phyloP scores from a whole-genome alignment of 495 filamentous ascomycete species.

The Aspergillus diversus region DNA sequence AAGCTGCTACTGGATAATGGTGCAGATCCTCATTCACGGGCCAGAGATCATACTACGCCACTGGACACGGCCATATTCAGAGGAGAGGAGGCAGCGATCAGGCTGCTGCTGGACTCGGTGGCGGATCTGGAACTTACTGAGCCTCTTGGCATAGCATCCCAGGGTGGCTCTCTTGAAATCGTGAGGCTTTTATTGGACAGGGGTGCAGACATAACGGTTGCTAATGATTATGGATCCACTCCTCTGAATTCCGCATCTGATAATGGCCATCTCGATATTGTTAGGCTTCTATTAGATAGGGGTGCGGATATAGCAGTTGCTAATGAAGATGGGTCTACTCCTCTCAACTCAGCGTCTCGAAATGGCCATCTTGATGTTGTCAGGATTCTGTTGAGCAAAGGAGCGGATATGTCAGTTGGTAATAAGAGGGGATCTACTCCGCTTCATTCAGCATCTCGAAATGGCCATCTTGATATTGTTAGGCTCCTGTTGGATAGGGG shows the following conservation, averaged over 20 bases:
- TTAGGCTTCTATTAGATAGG: not conserved
- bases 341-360: not conserved
- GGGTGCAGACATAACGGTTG: conserved; percentile 1
- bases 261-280: not conserved
- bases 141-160: not conserved
- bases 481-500: not conserved
- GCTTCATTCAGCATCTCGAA: not conserved
- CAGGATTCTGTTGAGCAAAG: not conserved
- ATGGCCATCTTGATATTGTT: not conserved
- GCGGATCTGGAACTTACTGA: not conserved
- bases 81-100: not conserved
- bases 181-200: not conserved
- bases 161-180: not conserved
- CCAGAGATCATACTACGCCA: not conserved
- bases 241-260: not conserved
- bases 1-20: not conserved
- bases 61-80: not conserved
- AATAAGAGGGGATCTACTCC: not conserved
- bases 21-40: not conserved
- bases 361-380: not conserved
- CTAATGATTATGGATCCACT: not conserved
- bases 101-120: not conserved
- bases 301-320: not conserved
- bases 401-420: not conserved
- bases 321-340: not conserved